A percentile compares a stretch with the other conserved stretches of the same genome.
Conservation (phyloP, 257 asterid species). For the Lantana camara region DNA sequence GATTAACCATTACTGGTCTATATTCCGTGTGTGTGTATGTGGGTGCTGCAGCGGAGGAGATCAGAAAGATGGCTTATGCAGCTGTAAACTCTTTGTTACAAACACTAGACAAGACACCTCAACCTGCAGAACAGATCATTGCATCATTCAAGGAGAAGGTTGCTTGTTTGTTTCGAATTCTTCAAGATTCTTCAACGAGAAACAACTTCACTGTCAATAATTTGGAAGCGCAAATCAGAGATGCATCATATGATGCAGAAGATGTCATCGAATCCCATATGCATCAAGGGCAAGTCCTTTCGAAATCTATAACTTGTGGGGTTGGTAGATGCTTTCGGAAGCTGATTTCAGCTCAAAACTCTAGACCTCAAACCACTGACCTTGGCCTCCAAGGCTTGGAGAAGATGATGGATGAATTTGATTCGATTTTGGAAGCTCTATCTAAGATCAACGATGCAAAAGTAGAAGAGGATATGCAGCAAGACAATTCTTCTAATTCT, state of each 20-base stretch:
- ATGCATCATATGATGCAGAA: background rate
- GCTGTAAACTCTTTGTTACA: background rate
- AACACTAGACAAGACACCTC: background rate
- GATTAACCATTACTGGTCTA: too few relatives aligned
- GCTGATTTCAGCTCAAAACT: too few relatives aligned
- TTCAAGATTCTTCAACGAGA: background rate
- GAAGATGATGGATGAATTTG: too few relatives aligned
- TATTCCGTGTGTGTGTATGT: too few relatives aligned
- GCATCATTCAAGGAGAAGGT: background rate
- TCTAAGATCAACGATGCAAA: too few relatives aligned
- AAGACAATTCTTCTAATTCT: background rate
- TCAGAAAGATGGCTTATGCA: background rate
- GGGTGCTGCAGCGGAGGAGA: background rate
- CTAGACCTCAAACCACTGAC: too few relatives aligned
- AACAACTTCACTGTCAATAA: background rate
- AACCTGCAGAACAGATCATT: background rate
- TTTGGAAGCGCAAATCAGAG: background rate
- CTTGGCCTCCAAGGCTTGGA: too few relatives aligned
- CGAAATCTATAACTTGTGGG: too few relatives aligned
- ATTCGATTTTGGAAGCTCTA: too few relatives aligned
- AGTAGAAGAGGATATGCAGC: slow-evolving; percentile 17
- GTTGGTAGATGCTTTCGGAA: too few relatives aligned
- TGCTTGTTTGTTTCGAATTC: background rate
- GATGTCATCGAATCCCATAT: background rate
- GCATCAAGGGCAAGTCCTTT: too few relatives aligned